These are phyloP conservation scores for Diaporthe australafricana DNA, from an alignment of 2,329 filamentous ascomycete genomes.

Conservation along the genomic window DNA sequence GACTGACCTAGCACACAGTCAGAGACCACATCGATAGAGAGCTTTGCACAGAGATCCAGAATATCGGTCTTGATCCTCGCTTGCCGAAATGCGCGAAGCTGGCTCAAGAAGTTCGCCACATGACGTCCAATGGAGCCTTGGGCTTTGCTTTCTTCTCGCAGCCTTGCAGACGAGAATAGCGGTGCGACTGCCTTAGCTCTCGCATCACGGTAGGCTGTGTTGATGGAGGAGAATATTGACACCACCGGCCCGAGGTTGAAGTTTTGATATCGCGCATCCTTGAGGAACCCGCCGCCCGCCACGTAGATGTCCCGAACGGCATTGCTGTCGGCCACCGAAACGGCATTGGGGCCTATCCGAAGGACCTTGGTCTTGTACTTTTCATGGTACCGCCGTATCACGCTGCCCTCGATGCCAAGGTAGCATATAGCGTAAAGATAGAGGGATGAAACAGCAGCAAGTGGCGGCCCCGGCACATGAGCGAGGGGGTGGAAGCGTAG, in stretches of 20 bases:
- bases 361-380: slow-evolving; percentile 41
- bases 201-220: slow-evolving; percentile 52
- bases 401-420: slow-evolving; percentile 39
- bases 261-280: slow-evolving; percentile 63
- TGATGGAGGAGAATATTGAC: slow-evolving; percentile 63
- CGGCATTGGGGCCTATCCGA: slow-evolving; percentile 50
- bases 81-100: background rate
- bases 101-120: background rate
- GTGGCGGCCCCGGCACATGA: slow-evolving; percentile 29
- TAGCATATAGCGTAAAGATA: slow-evolving; percentile 40
- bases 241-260: slow-evolving; percentile 67
- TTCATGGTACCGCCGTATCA: slow-evolving; percentile 34
- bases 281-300: slow-evolving; percentile 63
- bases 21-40: slow-evolving; percentile 29
- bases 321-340: slow-evolving; percentile 56
- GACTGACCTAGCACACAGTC: slow-evolving; percentile 7
- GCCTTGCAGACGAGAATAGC: slow-evolving; percentile 57
- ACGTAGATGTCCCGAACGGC: slow-evolving; percentile 63
- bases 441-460: slow-evolving; percentile 26
- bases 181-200: slow-evolving; percentile 62
- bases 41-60: slow-evolving; percentile 23
- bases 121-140: slow-evolving; percentile 4
- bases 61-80: slow-evolving; percentile 18
- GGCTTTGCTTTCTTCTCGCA: background rate
- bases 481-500: slow-evolving; percentile 37